Percentiles rank a stretch among this genome's conserved stretches.
phyloP scores from a whole-genome alignment of 2,329 filamentous ascomycete genomes.

The Trichophyton simii region DNA sequence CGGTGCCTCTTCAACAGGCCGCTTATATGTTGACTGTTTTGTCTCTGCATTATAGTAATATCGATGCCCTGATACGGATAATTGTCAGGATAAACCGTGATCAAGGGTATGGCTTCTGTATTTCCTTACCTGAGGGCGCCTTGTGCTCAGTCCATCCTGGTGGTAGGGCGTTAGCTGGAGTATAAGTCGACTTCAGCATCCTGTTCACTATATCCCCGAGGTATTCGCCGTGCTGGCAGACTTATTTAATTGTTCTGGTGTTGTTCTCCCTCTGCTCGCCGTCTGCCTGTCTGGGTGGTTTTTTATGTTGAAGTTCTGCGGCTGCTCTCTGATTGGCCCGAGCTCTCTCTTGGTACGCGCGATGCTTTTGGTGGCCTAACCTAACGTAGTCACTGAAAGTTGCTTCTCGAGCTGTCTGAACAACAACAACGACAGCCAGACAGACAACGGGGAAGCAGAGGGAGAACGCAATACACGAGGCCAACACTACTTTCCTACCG shows the following conservation, averaged over 20 bases:
- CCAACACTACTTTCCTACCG: not conserved
- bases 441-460: conserved; percentile 3
- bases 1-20: conserved; percentile 41
- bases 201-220: not conserved
- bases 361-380: conserved; percentile 13
- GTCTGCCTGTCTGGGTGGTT: not conserved
- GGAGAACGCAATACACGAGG: not conserved
- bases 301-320: conserved; percentile 1
- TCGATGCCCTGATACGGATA: conserved; percentile 49
- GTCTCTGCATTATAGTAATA: conserved; percentile 81
- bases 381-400: conserved; percentile 8
- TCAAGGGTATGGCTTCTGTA: not conserved
- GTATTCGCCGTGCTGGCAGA: not conserved
- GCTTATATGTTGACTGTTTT: conserved; percentile 75
- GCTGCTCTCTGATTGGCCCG: conserved; percentile 10
- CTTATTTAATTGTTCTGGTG: not conserved
- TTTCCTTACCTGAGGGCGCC: conserved; percentile 55
- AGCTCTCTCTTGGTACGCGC: conserved; percentile 12
- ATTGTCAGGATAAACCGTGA: not conserved
- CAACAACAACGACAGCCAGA: conserved; percentile 6
- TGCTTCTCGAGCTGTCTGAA: not conserved
- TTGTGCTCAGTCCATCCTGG: conserved; percentile 88
- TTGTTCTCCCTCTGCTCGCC: not conserved
- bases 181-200: conserved; percentile 72
- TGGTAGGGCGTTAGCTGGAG: conserved; percentile 53